Conservation (phyloP, 2,329 filamentous ascomycete genomes). For the Nakataea oryzae region DNA sequence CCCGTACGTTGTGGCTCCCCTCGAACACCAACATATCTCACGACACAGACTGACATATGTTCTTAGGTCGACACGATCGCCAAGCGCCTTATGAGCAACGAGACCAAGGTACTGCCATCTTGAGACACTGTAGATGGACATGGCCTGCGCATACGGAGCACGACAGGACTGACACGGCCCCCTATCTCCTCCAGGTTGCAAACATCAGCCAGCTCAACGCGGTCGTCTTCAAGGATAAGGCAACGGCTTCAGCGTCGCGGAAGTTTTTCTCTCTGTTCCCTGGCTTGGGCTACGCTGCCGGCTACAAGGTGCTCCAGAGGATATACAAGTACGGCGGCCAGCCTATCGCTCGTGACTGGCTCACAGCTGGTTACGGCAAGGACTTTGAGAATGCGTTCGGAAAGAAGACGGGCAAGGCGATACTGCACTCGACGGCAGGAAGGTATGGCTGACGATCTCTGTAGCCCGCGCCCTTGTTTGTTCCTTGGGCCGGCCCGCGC, state of each 20-base stretch:
- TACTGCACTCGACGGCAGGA: conserved; percentile 94
- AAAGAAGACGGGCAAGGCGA: conserved; percentile 94
- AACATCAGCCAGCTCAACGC: conserved; percentile 61
- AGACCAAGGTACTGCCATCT: conserved; percentile 51
- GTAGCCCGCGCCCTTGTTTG: neutral
- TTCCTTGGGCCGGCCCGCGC: conserved; percentile 1
- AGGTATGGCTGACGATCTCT: conserved; percentile 38
- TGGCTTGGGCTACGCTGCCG: conserved; percentile 90
- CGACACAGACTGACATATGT: neutral
- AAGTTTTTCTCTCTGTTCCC: conserved; percentile 97
- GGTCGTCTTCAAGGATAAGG: conserved; percentile 90
- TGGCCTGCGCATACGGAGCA: neutral
- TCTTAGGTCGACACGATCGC: conserved; percentile 88
- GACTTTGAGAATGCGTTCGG: conserved; percentile 86
- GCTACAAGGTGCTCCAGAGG: conserved; percentile 95
- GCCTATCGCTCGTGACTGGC: conserved; percentile 85
- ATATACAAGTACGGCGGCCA: conserved; percentile 99
- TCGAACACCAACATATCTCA: neutral
- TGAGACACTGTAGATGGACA: conserved; percentile 2
- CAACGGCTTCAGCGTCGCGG: conserved; percentile 52
- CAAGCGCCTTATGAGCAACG: conserved; percentile 98
- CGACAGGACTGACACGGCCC: neutral
- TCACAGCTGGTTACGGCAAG: conserved; percentile 67
- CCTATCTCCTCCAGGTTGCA: conserved; percentile 33
- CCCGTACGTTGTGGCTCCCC: conserved; percentile 45